Percentiles rank a stretch among this genome's conserved stretches.
phyloP scores from a whole-genome alignment of 2,329 filamentous ascomycete genomes.

The Colletotrichum musicola region DNA sequence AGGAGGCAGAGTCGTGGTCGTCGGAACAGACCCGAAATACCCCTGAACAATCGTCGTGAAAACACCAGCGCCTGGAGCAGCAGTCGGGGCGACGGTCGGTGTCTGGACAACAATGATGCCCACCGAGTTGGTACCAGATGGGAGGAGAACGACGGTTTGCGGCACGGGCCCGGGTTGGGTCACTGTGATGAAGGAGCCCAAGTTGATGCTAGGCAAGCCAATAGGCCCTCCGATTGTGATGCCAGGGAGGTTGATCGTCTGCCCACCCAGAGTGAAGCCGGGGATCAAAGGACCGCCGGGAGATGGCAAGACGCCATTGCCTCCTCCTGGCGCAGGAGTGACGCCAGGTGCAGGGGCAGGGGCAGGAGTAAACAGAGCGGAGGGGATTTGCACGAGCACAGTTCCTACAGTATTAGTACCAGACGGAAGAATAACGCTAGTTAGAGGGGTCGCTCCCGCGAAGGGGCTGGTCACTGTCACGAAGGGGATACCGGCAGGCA shows the following conservation, averaged over 20 bases:
- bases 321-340: neutral
- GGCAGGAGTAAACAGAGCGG: slow-evolving; percentile 16
- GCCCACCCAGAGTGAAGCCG: slow-evolving; percentile 2
- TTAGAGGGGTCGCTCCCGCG: neutral
- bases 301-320: neutral
- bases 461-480: slow-evolving; percentile 12
- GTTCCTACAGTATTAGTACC: slow-evolving; percentile 24
- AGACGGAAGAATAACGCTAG: slow-evolving; percentile 13
- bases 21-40: slow-evolving; percentile 17
- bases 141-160: slow-evolving; percentile 14
- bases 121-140: slow-evolving; percentile 28
- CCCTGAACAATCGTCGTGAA: slow-evolving; percentile 30
- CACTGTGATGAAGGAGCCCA: slow-evolving; percentile 15
- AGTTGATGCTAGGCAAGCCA: neutral
- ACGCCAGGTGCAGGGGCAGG: neutral
- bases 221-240: slow-evolving; percentile 12
- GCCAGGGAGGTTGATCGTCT: slow-evolving; percentile 5
- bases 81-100: slow-evolving; percentile 21
- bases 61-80: slow-evolving; percentile 8
- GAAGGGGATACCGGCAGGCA: slow-evolving; percentile 18
- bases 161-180: slow-evolving; percentile 18
- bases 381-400: slow-evolving; percentile 26
- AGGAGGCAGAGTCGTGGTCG: slow-evolving; percentile 26
- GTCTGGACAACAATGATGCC: slow-evolving; percentile 33
- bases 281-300: neutral